phyloP scores from a whole-genome alignment of 176 grass and related monocot species.

The Oryza meyeriana region DNA sequence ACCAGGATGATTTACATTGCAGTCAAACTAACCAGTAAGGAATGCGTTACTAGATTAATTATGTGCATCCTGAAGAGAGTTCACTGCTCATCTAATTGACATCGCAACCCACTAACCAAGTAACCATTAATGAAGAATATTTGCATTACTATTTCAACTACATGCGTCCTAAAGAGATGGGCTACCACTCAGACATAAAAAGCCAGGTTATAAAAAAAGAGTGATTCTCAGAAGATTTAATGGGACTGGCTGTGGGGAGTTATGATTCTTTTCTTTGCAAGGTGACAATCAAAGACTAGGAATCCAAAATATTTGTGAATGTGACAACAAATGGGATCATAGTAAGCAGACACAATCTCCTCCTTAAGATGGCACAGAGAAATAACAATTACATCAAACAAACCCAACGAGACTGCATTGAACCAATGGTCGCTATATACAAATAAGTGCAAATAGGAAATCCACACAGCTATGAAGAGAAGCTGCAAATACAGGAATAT shows the following conservation, averaged over 20 bases:
- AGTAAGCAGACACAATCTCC: background rate
- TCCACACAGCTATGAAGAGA: background rate
- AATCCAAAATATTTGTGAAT: background rate
- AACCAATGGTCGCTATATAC: background rate
- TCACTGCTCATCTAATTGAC: background rate
- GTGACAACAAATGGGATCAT: background rate
- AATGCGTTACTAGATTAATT: background rate
- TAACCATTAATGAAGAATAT: background rate
- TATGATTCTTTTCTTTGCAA: background rate
- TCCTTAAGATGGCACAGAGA: background rate
- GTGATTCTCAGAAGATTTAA: constrained; percentile 12
- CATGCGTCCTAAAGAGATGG: background rate
- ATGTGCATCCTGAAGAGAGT: background rate
- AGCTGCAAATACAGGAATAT: background rate
- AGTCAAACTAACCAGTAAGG: background rate
- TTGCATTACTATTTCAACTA: background rate
- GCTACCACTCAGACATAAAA: background rate
- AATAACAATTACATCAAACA: background rate
- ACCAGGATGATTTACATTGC: background rate
- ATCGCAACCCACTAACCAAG: background rate
- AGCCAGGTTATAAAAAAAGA: background rate
- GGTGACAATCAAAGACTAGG: background rate
- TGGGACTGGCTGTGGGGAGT: background rate
- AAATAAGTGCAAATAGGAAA: constrained; percentile 3
- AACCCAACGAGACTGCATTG: background rate